Base-by-base conservation (phyloP, 2,329 filamentous ascomycete genomes). In the Aspergillus pseudoviridinutans region DNA sequence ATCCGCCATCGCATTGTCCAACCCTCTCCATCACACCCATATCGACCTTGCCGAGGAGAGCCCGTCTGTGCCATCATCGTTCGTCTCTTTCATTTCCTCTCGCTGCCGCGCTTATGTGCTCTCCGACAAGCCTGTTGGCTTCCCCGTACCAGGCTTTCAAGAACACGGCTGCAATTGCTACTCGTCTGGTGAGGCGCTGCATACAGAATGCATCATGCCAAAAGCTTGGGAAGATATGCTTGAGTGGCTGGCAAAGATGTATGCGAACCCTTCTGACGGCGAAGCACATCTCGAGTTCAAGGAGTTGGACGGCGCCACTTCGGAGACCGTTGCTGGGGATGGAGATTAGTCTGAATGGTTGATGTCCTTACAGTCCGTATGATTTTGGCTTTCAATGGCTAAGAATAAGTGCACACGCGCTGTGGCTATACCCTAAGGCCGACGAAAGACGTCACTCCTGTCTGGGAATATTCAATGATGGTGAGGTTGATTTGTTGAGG, bases 131-230 rank as follows among this genome's bases (percentile, higher is more conserved):
- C 79, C 82, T 0, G 64, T 82, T 0, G 82, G 83, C 44, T 79
- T 75, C 1, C 80, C 81, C 1, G 71, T 91, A 6, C 76, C 82
- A 0, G 82, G 82, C 0, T 76, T 82, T 1, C 68, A 78, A 1
- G 81, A 82, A 9, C 77, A 82, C 47, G 87, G 88, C 4, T 88
- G 84, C 61, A 88, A 88, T 4, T 82, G 86, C 60, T 88, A 88
- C 72, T 87, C 87, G n/a, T 83, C 87, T 1, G 87, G 87, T 3
- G 84, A 89, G 60, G 65, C 74, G 1, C 68, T 79, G 35, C 79
- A 85, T 66, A 76, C 76, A 7, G 90, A 95, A 70, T 77, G 79
- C 41, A 81, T 90, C 59, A 80, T 92, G 53, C 77, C 87, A 12
- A 71, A 69, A 10, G 81, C 83, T 0, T 81, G 84, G 61, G 64